phyloP scores from a whole-genome alignment of 2,329 filamentous ascomycete species.

The Rhinocladiella mackenziei region DNA sequence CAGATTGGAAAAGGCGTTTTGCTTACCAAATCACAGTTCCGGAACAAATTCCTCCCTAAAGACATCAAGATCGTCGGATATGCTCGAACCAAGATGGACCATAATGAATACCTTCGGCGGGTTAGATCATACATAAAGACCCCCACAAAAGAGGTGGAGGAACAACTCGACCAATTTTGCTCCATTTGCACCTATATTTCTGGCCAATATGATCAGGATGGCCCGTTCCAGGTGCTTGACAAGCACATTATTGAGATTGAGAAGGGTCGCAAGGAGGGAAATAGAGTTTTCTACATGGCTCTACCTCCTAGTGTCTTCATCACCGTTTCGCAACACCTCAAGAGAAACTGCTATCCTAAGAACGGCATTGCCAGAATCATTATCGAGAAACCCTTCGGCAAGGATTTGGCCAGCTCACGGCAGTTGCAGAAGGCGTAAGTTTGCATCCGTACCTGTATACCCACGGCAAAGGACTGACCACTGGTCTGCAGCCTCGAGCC shows the following conservation, averaged over 20 bases:
- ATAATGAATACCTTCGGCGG: slow-evolving; percentile 86
- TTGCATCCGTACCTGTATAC: background rate
- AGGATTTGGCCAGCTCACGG: slow-evolving; percentile 89
- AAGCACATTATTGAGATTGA: slow-evolving; percentile 84
- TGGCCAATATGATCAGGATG: slow-evolving; percentile 97
- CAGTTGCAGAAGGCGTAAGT: slow-evolving; percentile 77
- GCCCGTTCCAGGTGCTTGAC: slow-evolving; percentile 81
- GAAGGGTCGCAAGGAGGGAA: slow-evolving; percentile 72
- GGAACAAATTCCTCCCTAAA: slow-evolving; percentile 96
- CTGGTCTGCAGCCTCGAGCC: slow-evolving; percentile 60
- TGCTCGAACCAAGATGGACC: slow-evolving; percentile 99
- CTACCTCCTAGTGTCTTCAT: slow-evolving; percentile 97
- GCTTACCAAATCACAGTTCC: slow-evolving; percentile 60
- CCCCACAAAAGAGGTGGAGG: slow-evolving; percentile 93
- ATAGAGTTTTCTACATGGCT: slow-evolving; percentile 99
- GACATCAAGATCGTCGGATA: slow-evolving; percentile 97
- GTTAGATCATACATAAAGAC: slow-evolving; percentile 99
- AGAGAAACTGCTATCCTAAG: slow-evolving; percentile 92
- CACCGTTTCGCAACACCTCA: slow-evolving; percentile 92
- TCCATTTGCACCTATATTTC: slow-evolving; percentile 85
- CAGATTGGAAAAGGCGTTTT: background rate
- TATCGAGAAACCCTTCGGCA: slow-evolving; percentile 99
- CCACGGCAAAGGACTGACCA: slow-evolving; percentile 1
- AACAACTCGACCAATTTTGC: slow-evolving; percentile 89
- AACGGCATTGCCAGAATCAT: slow-evolving; percentile 91